These are phyloP conservation scores for Ormosia emarginata DNA, from an alignment of 306 rosid genomes.

Conservation along the genomic window DNA sequence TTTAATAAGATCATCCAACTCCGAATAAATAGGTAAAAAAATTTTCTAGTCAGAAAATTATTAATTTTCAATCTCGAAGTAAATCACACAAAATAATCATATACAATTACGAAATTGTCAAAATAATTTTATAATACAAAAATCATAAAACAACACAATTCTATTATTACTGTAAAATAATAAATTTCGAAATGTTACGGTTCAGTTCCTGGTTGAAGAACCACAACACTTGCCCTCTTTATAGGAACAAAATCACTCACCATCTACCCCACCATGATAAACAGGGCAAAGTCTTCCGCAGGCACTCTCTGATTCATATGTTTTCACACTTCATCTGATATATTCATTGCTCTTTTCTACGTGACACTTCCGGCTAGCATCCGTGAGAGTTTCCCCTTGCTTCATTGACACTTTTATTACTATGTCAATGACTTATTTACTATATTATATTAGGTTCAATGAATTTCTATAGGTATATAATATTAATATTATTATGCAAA, in stretches of 20 bases:
- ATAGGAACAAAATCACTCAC: not conserved
- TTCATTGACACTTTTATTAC: not conserved
- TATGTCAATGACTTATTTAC: not conserved
- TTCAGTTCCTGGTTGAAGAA: conserved; percentile 28
- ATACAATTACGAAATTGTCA: too few species aligned
- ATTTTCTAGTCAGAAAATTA: too few species aligned
- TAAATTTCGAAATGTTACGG: too few species aligned
- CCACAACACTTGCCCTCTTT: conserved; percentile 24
- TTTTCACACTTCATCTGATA: not conserved
- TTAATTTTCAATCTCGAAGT: too few species aligned
- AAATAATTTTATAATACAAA: too few species aligned
- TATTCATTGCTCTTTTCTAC: not conserved
- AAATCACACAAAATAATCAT: too few species aligned
- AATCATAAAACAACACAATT: too few species aligned
- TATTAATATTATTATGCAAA: not conserved
- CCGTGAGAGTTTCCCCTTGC: not conserved
- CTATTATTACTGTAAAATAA: too few species aligned
- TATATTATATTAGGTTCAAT: not conserved
- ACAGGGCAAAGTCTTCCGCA: not conserved
- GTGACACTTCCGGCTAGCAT: not conserved
- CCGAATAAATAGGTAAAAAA: too few species aligned
- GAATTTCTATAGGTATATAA: not conserved
- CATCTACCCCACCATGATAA: not conserved
- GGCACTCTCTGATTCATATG: not conserved
- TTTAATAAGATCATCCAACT: too few species aligned